Evolutionary conservation across 2,329 filamentous ascomycete species (phyloP), one percentile per base, ranked within the genome.

Genomic region (Penicillium sp.): DNA sequence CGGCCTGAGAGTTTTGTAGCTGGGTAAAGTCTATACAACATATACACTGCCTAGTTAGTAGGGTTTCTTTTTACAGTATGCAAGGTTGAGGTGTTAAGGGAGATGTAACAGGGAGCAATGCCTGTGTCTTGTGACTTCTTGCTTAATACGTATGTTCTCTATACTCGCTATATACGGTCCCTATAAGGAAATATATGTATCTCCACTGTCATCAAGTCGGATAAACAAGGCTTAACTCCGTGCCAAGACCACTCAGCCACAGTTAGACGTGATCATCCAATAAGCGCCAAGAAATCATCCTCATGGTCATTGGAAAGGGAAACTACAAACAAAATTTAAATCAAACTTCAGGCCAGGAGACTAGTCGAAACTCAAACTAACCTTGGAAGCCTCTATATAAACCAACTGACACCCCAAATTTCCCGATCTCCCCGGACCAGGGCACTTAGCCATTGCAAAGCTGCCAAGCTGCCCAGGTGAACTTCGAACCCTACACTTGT

Each of bases 161-260:
- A n/a, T n/a, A n/a, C n/a, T n/a, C n/a, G n/a, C n/a, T n/a, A n/a
- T n/a, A n/a, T n/a, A n/a, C n/a, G n/a, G n/a, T n/a, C n/a, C n/a
- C n/a, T n/a, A 8, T 10, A 10, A 29, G 26, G 32, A 16, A 26
- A 26, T 34, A 14, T 14, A n/a, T 37, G 6, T 9, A 5, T 13
- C 11, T 29, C 29, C 29, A 5, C 7, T 9, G 32, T 39, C n/a
- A 46, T 45, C 34, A 46, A 45, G n/a, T 18, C 49, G 2, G 40
- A 44, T 26, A 37, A 51, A 26, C 8, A 18, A 5, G 11, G 22
- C 47, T 56, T 35, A 56, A 52, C 7, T 56, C 48, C 53, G 32
- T 35, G 53, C 53, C 53, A 56, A 56, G 53, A 13, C 32, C n/a
- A 11, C 48, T 51, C 32, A 51, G 53, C 53, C 48, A 46, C 53